phyloP scores from a whole-genome alignment of 441 rosid species.

The Daphne laureola region DNA sequence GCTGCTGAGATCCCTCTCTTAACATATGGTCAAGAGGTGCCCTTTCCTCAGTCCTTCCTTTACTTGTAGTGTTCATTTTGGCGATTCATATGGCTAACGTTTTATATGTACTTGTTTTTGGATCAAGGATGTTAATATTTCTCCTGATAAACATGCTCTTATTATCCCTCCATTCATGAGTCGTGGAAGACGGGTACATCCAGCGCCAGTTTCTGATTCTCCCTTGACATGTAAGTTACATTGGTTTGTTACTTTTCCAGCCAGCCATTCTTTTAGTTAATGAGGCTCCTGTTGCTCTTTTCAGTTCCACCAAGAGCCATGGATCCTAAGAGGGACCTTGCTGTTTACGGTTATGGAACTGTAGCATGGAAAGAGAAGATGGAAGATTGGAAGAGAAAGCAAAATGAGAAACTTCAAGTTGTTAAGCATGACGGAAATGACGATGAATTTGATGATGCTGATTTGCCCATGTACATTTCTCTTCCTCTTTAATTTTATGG shows the following conservation, averaged over 20 bases:
- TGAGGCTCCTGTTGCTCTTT: slow-evolving; percentile 13
- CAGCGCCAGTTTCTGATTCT: slow-evolving; percentile 44
- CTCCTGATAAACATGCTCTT: slow-evolving; percentile 59
- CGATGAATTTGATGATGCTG: slow-evolving; percentile 56
- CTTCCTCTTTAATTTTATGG: not conserved
- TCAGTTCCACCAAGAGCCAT: slow-evolving; percentile 80
- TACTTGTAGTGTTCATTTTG: not conserved
- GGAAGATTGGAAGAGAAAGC: slow-evolving; percentile 91
- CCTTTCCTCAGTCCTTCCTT: no score
- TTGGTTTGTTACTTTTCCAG: slow-evolving; percentile 7
- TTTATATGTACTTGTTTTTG: slow-evolving; percentile 6
- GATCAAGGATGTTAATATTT: slow-evolving; percentile 48
- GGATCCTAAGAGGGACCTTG: slow-evolving; percentile 86
- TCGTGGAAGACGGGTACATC: slow-evolving; percentile 40
- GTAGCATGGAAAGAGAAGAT: slow-evolving; percentile 95
- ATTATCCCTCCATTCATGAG: slow-evolving; percentile 43
- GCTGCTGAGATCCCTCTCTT: slow-evolving; percentile 46
- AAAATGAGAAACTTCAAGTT: slow-evolving; percentile 73
- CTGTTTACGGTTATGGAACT: slow-evolving; percentile 89
- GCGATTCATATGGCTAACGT: slow-evolving; percentile 11
- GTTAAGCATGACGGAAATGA: slow-evolving; percentile 70
- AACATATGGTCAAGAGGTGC: slow-evolving; percentile 59
- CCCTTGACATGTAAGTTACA: slow-evolving; percentile 42
- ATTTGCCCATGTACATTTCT: slow-evolving; percentile 66
- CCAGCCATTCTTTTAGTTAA: slow-evolving; percentile 7